phyloP scores from a whole-genome alignment of 148 eudicot genomes.

The Rhododendron kiyosumense region DNA sequence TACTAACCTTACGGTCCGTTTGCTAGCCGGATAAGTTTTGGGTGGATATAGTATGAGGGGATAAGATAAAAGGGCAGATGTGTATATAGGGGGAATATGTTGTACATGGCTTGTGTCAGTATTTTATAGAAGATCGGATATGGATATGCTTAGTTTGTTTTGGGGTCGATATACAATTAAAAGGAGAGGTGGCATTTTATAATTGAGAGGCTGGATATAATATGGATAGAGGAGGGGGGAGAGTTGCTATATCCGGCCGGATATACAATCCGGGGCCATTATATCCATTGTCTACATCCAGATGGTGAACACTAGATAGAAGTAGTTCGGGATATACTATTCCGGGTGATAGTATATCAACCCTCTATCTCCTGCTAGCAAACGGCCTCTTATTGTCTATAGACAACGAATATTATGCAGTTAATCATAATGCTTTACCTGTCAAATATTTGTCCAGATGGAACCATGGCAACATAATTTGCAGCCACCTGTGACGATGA shows the following conservation, averaged over 20 bases:
- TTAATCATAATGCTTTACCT: constrained; percentile 38
- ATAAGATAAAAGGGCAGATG: not conserved
- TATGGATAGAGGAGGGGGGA: not conserved
- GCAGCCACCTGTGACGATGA: constrained; percentile 71
- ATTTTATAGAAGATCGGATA: not conserved
- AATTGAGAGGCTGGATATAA: not conserved
- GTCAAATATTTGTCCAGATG: constrained; percentile 95
- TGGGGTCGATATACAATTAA: not conserved
- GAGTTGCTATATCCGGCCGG: not conserved
- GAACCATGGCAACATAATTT: constrained; percentile 98
- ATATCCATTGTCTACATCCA: too few species aligned
- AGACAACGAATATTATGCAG: not conserved
- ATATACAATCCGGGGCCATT: not conserved
- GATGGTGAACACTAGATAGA: too few species aligned
- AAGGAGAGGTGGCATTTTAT: not conserved
- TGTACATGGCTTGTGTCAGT: not conserved
- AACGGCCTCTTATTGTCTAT: too few species aligned
- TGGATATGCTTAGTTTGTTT: not conserved
- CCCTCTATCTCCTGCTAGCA: too few species aligned
- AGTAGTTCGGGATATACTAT: too few species aligned
- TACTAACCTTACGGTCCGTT: not conserved
- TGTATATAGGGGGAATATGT: not conserved
- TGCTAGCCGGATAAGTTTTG: not conserved
- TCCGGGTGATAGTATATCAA: not conserved
- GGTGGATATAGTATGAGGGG: not conserved